Base-by-base conservation (phyloP, 768 basidiomycete species). In the Pleurotus tuber-regium region DNA sequence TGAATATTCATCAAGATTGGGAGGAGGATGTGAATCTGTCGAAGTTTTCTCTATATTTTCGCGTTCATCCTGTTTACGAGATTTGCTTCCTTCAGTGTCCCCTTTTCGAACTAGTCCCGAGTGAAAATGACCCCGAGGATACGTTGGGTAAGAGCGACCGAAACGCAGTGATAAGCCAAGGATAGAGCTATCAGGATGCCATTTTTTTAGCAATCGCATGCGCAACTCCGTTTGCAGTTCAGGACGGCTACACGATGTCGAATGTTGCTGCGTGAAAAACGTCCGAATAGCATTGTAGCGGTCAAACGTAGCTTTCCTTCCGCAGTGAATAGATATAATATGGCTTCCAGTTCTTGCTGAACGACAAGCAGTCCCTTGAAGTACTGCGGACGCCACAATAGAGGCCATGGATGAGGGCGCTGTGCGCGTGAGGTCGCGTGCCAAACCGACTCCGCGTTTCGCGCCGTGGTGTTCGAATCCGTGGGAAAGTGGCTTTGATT, bases 1-100 rank as follows among this genome's bases (percentile, higher is more conserved):
- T 2, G 92, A 82, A 62, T 93, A 93, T 59, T 88, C 79, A 46
- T 90, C 83, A 30, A 79, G 66, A 56, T 75, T 71, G 23, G 66
- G 55, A n/a, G 70, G 67, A 18, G 53, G 35, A n/a, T 36, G 46
- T 14, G 35, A 31, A 28, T n/a, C n/a, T n/a, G n/a, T n/a, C 21
- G 35, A 19, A 38, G 35, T 38, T 19, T 2, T n/a, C n/a, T n/a
- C n/a, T n/a, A n/a, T n/a, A n/a, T n/a, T n/a, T n/a, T n/a, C n/a
- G n/a, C n/a, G n/a, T n/a, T n/a, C n/a, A n/a, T n/a, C n/a, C n/a
- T n/a, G n/a, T n/a, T n/a, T n/a, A n/a, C n/a, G n/a, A n/a, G n/a
- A n/a, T n/a, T 38, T 38, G 35, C n/a, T 14, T n/a, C 12, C 35
- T 38, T 10, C 11, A 16, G n/a, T 19, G 35, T 10, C 35, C 2